phyloP scores from a whole-genome alignment of 805 yeast genomes.

The Nakazawaea siamensis region DNA sequence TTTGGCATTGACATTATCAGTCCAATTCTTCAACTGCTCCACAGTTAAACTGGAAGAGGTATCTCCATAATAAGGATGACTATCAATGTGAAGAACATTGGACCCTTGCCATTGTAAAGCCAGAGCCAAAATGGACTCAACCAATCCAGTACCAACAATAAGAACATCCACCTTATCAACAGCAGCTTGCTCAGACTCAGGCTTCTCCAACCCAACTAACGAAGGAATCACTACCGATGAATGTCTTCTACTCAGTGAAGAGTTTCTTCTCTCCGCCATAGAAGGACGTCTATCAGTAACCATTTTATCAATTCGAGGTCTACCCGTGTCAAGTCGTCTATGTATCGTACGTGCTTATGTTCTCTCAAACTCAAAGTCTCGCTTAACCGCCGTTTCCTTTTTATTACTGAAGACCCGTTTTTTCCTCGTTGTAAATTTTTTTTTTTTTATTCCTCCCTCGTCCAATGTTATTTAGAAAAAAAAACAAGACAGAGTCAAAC shows the following conservation, averaged over 20 bases:
- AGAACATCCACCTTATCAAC: constrained; percentile 81
- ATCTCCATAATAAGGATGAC: constrained; percentile 84
- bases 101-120: constrained; percentile 98
- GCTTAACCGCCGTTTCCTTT: too few relatives aligned
- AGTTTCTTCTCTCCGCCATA: constrained; percentile 59
- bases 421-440: too few relatives aligned
- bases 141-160: constrained; percentile 87
- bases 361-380: too few relatives aligned
- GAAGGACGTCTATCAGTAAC: constrained; percentile 41
- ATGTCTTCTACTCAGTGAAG: constrained; percentile 14
- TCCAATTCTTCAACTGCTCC: constrained; percentile 84
- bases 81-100: constrained; percentile 84
- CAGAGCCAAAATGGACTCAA: constrained; percentile 84
- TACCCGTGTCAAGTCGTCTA: too few relatives aligned
- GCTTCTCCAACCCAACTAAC: constrained; percentile 72
- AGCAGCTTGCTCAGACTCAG: constrained; percentile 43
- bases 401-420: too few relatives aligned
- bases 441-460: too few relatives aligned
- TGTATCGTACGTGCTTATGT: too few relatives aligned
- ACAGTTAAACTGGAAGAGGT: constrained; percentile 77
- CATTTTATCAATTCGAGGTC: too few relatives aligned
- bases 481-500: too few relatives aligned
- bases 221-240: constrained; percentile 47
- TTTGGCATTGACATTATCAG: constrained; percentile 51
- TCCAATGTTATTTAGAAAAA: too few relatives aligned